Percentiles rank a stretch among this genome's conserved stretches.
phyloP scores from a whole-genome alignment of 371 early-diverging fungal species.

The Sporodiniella umbellata region DNA sequence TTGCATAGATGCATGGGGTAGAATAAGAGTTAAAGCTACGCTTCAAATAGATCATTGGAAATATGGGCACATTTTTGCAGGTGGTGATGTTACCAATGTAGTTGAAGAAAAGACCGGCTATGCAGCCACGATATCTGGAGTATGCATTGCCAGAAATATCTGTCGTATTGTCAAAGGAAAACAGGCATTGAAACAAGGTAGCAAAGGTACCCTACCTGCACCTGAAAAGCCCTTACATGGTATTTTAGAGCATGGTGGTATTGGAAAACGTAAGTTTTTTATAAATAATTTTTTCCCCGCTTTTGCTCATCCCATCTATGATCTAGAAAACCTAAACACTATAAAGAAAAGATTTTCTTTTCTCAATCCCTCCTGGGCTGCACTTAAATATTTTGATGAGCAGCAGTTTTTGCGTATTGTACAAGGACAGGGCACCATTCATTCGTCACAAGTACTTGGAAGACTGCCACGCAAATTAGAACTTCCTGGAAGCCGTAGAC shows the following conservation, averaged over 20 bases:
- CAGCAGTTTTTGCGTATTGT: constrained; percentile 31
- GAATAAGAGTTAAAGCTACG: constrained; percentile 54
- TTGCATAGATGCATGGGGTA: constrained; percentile 27
- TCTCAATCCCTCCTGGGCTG: constrained; percentile 36
- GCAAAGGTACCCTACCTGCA: constrained; percentile 21
- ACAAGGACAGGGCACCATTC: constrained; percentile 26
- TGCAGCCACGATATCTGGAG: constrained; percentile 41
- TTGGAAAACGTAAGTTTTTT: constrained; percentile 22
- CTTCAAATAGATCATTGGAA: constrained; percentile 55
- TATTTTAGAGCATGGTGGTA: constrained; percentile 18
- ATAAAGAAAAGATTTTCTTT: constrained; percentile 30
- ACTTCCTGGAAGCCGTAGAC: constrained; percentile 1
- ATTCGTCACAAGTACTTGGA: constrained; percentile 24
- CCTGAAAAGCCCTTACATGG: constrained; percentile 23
- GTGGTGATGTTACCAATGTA: constrained; percentile 61
- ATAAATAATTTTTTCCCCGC: not conserved
- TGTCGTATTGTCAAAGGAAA: constrained; percentile 31
- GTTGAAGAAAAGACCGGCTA: constrained; percentile 59
- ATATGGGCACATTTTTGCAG: constrained; percentile 57
- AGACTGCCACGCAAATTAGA: constrained; percentile 25
- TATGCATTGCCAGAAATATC: constrained; percentile 34
- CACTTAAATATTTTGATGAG: constrained; percentile 38
- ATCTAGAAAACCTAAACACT: constrained; percentile 18
- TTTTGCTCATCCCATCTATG: too few species aligned
- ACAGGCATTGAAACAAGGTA: constrained; percentile 20